phyloP scores from a whole-genome alignment of 371 early-diverging fungal genomes.

The Mortierella sp. region DNA sequence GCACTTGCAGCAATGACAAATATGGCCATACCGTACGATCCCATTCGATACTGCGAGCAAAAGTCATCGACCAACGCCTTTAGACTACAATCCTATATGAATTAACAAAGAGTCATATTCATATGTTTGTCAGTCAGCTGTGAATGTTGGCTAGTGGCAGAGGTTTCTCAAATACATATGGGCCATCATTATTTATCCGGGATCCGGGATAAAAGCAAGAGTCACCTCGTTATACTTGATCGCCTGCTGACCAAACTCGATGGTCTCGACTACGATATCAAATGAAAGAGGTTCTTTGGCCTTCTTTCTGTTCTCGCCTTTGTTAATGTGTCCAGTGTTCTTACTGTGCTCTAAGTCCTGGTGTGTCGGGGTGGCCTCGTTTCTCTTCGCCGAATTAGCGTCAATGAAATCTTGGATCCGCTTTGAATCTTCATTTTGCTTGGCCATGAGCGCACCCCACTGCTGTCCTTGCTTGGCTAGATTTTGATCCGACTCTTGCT shows the following conservation, averaged over 20 bases:
- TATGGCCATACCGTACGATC: conserved; percentile 34
- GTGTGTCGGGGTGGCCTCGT: neutral
- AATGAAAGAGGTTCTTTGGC: conserved; percentile 16
- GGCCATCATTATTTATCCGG: no score
- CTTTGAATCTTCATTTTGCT: conserved; percentile 27
- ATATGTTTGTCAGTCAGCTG: no score
- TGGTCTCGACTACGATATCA: conserved; percentile 26
- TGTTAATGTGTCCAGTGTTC: neutral
- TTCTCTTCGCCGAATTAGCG: neutral
- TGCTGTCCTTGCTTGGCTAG: conserved; percentile 4
- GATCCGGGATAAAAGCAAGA: no score
- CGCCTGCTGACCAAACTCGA: conserved; percentile 28
- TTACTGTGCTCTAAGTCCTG: no score
- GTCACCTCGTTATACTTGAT: no score
- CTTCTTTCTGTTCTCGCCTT: neutral
- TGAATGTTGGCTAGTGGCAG: no score
- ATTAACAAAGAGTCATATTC: no score
- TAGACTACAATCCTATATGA: neutral
- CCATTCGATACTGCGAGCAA: conserved; percentile 29
- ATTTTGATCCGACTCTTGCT: conserved; percentile 20
- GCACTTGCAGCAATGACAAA: conserved; percentile 39
- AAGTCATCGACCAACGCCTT: conserved; percentile 27
- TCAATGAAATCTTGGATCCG: conserved; percentile 23
- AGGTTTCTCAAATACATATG: no score
- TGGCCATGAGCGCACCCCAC: conserved; percentile 25